Conservation (phyloP, 805 yeast genomes). For the Kluyveromyces dobzhanskii region DNA sequence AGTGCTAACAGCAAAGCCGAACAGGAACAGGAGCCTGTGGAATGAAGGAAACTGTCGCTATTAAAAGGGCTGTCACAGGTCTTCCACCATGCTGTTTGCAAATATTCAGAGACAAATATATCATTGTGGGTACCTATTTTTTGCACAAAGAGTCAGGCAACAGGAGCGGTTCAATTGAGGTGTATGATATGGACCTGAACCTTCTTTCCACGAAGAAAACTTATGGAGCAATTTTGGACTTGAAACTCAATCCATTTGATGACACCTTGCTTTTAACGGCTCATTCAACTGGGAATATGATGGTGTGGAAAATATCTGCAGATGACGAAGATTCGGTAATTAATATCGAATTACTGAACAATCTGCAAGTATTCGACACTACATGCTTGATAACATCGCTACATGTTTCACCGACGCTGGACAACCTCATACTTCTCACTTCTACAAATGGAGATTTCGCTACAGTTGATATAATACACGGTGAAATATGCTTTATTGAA, state of each 20-base stretch:
- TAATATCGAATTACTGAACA: conserved; percentile 18
- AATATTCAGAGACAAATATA: conserved; percentile 38
- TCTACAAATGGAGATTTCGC: conserved; percentile 60
- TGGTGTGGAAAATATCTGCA: conserved; percentile 46
- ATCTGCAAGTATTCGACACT: conserved; percentile 40
- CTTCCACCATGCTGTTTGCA: conserved; percentile 82
- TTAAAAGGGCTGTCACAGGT: conserved; percentile 31
- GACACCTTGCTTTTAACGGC: conserved; percentile 44
- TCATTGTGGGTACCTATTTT: conserved; percentile 76
- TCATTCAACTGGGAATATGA: conserved; percentile 74
- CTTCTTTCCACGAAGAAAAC: conserved; percentile 30
- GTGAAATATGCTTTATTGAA: neutral
- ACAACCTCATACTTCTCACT: conserved; percentile 42
- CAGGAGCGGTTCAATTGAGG: conserved; percentile 57
- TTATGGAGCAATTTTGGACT: conserved; percentile 64
- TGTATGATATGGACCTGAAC: conserved; percentile 24
- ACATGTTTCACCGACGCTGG: conserved; percentile 41
- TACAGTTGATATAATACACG: conserved; percentile 14
- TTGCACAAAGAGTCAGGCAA: conserved; percentile 49
- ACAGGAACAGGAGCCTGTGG: neutral
- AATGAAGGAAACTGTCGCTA: conserved; percentile 14
- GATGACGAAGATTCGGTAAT: conserved; percentile 10
- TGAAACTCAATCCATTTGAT: conserved; percentile 57
- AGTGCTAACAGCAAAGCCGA: too few species aligned
- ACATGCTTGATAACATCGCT: conserved; percentile 55